phyloP scores from a whole-genome alignment of 2,329 filamentous ascomycete genomes.

The Coniochaeta sp. region DNA sequence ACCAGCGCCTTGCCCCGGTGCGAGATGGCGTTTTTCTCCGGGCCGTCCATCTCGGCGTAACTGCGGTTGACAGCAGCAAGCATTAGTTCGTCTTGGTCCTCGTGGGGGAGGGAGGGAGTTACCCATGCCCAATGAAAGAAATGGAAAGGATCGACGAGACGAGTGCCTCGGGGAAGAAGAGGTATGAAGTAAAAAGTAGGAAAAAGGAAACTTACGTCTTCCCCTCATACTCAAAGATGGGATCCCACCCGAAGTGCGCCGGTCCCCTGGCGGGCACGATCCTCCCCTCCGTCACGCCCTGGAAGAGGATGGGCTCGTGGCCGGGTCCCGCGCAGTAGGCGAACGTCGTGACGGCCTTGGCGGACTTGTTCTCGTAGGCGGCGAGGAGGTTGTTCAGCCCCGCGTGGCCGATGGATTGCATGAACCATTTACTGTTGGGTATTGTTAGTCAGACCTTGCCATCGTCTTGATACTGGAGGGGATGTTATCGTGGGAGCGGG shows the following conservation, averaged over 20 bases:
- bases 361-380: slow-evolving; percentile 84
- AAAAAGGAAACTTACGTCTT: slow-evolving; percentile 52
- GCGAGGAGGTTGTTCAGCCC: slow-evolving; percentile 86
- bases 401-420: slow-evolving; percentile 71
- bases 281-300: slow-evolving; percentile 78
- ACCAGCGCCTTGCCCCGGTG: slow-evolving; percentile 82
- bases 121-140: background rate
- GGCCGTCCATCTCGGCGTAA: slow-evolving; percentile 90
- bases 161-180: background rate
- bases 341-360: slow-evolving; percentile 93
- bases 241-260: slow-evolving; percentile 85
- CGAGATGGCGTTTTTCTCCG: slow-evolving; percentile 83
- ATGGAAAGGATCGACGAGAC: too few species aligned
- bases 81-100: background rate
- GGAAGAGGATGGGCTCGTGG: slow-evolving; percentile 78
- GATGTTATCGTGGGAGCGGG: background rate
- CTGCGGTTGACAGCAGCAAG: slow-evolving; percentile 27
- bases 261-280: slow-evolving; percentile 82
- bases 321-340: slow-evolving; percentile 84
- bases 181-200: background rate
- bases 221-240: slow-evolving; percentile 90
- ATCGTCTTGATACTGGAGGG: too few species aligned
- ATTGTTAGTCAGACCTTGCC: background rate
- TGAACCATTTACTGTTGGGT: slow-evolving; percentile 78
- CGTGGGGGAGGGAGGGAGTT: background rate